Evolutionary conservation across 345 rosid species (phyloP), one percentile per base, ranked within the genome.

Genomic region (Corchorus capsularis): DNA sequence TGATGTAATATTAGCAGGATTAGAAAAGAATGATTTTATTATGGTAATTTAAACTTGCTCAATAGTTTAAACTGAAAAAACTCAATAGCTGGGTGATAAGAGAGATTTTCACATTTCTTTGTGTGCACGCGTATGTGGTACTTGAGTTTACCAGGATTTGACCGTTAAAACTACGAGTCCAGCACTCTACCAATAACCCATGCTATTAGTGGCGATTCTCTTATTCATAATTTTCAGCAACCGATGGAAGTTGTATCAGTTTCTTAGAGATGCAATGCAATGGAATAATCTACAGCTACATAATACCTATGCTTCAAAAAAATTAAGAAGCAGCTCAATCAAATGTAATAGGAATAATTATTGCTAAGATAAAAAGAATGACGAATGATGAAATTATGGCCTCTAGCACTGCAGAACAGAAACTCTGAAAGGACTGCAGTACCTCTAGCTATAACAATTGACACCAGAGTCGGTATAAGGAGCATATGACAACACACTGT

Each of bases 21-120:
- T 41, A 6, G 0, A 13, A 45, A 20, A 13, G n/a, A 45, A n/a
- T 15, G 10, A 20, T 66, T 66, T 22, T 37, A 45, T 45, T 46
- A 66, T 66, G 37, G 3, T 20, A 46, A 19, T 55, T 66, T 19
- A 66, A 66, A 43, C 54, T 66, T 19, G 35, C 70, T 66, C 53
- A 66, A 22, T 45, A 46, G 71, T 2, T 7, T 41, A 41, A 41
- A 66, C n/a, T 20, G 19, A 66, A 66, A 46, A 50, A 20, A 20
- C 7, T 5, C 8, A 46, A 66, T 45, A 66, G n/a, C n/a, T n/a
- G 20, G 34, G 35, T 15, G n/a, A 10, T 19, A n/a, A 5, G 69
- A 47, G 35, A 10, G 11, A 27, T 27, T 27, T 27, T 27, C 27
- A 27, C 27, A 27, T 27, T 27, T 27, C 27, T 27, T 27, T 27